These are phyloP conservation scores for Echium plantagineum DNA, from an alignment of 257 asterid species.

Conservation along the genomic window DNA sequence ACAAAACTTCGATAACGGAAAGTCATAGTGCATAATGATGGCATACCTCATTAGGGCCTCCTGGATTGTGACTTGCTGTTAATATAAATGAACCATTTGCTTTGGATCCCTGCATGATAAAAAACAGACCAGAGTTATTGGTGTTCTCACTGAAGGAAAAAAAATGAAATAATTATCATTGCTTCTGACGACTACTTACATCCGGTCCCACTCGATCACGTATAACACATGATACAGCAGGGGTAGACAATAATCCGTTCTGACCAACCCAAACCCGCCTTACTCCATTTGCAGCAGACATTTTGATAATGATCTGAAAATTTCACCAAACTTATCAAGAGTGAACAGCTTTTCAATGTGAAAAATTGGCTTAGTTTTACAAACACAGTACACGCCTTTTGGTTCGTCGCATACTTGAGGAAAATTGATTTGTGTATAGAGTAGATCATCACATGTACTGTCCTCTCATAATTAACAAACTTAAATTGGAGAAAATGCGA, in stretches of 20 bases:
- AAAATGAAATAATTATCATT: neutral
- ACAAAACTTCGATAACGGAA: neutral
- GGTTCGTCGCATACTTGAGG: too few species aligned
- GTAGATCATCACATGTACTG: too few species aligned
- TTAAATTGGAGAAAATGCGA: too few species aligned
- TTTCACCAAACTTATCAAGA: neutral
- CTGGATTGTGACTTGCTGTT: conserved; percentile 99
- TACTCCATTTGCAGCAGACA: conserved; percentile 96
- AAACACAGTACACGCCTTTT: too few species aligned
- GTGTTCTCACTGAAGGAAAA: neutral
- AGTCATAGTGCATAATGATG: neutral
- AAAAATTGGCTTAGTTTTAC: too few species aligned
- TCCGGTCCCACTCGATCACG: conserved; percentile 82
- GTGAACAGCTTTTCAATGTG: neutral
- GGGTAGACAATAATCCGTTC: conserved; percentile 84
- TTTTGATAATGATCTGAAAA: conserved; percentile 75
- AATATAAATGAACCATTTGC: conserved; percentile 88
- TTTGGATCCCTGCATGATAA: conserved; percentile 62
- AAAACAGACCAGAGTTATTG: neutral
- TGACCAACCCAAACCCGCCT: conserved; percentile 97
- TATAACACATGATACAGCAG: conserved; percentile 85
- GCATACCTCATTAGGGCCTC: conserved; percentile 87
- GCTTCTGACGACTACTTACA: conserved; percentile 31
- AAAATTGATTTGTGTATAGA: too few species aligned
- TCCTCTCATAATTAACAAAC: too few species aligned